Conservation (phyloP, 805 yeast genomes). For the Schwanniomyces vanrijiae region DNA sequence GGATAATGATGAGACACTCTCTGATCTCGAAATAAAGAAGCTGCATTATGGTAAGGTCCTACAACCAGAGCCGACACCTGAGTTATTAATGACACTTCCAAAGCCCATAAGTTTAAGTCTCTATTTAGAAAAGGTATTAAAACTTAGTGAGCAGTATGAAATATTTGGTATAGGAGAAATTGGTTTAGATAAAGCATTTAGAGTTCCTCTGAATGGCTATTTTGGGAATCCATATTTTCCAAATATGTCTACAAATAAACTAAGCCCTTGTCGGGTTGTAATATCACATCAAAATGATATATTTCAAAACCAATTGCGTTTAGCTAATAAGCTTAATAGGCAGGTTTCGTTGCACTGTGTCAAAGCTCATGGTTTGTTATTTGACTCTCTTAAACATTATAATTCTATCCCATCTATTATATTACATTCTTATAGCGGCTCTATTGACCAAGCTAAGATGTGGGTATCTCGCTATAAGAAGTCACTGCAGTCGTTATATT, state of each 20-base stretch:
- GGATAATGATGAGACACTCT: neutral
- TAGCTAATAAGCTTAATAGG: constrained; percentile 50
- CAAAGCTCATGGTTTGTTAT: constrained; percentile 66
- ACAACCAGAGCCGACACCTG: constrained; percentile 33
- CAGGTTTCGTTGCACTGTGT: constrained; percentile 85
- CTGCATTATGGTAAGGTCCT: constrained; percentile 62
- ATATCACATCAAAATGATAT: constrained; percentile 66
- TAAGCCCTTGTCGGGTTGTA: constrained; percentile 50
- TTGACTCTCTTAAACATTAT: constrained; percentile 36
- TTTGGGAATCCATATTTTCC: constrained; percentile 35
- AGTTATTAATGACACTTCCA: constrained; percentile 54
- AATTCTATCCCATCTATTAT: constrained; percentile 44
- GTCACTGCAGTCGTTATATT: constrained; percentile 29
- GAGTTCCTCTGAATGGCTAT: constrained; percentile 63
- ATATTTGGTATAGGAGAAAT: constrained; percentile 72
- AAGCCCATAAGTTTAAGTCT: constrained; percentile 50
- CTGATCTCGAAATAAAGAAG: constrained; percentile 28
- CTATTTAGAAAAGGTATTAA: constrained; percentile 32
- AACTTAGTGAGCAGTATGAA: constrained; percentile 14
- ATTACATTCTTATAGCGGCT: constrained; percentile 86
- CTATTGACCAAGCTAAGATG: constrained; percentile 60
- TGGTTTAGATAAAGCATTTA: constrained; percentile 81
- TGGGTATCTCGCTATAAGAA: constrained; percentile 41
- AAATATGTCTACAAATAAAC: constrained; percentile 14
- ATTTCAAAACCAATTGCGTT: constrained; percentile 47